Percentiles rank a stretch among this genome's conserved stretches.
phyloP scores from a whole-genome alignment of 176 grass and related monocot genomes.

The Ananas comosus region DNA sequence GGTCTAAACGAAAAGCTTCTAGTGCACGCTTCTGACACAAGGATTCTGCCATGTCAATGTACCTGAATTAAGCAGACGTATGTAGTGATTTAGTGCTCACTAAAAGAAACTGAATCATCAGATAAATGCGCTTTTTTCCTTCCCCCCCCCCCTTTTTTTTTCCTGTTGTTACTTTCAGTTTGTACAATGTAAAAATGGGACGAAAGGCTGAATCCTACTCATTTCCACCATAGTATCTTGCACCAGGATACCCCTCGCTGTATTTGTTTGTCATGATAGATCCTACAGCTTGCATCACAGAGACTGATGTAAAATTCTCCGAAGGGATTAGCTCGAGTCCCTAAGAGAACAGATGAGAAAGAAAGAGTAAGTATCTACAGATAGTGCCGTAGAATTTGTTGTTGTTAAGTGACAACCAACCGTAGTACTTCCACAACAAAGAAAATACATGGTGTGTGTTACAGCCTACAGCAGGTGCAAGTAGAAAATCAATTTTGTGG shows the following conservation, averaged over 20 bases:
- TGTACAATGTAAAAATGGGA: background rate
- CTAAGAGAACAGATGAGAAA: slow-evolving; percentile 19
- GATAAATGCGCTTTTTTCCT: background rate
- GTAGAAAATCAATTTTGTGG: no score
- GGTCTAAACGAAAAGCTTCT: slow-evolving; percentile 78
- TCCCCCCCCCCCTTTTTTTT: background rate
- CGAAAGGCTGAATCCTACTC: slow-evolving; percentile 38
- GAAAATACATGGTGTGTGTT: no score
- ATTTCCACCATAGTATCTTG: slow-evolving; percentile 99
- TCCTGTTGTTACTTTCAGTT: background rate
- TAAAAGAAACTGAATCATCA: background rate
- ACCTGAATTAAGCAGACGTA: slow-evolving; percentile 38
- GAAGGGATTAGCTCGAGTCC: slow-evolving; percentile 97
- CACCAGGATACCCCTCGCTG: slow-evolving; percentile 96
- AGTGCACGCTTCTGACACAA: slow-evolving; percentile 94
- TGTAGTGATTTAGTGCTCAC: background rate
- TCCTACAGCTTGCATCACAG: slow-evolving; percentile 97
- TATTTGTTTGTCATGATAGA: slow-evolving; percentile 99
- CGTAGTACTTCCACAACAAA: no score
- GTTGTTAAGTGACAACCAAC: no score
- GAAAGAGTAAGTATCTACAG: background rate
- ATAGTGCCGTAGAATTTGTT: background rate
- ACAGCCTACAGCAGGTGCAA: no score
- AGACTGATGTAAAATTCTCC: slow-evolving; percentile 90
- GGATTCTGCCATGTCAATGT: slow-evolving; percentile 90